phyloP scores from a whole-genome alignment of 2,329 filamentous ascomycete species.

The Fusarium scirpi region DNA sequence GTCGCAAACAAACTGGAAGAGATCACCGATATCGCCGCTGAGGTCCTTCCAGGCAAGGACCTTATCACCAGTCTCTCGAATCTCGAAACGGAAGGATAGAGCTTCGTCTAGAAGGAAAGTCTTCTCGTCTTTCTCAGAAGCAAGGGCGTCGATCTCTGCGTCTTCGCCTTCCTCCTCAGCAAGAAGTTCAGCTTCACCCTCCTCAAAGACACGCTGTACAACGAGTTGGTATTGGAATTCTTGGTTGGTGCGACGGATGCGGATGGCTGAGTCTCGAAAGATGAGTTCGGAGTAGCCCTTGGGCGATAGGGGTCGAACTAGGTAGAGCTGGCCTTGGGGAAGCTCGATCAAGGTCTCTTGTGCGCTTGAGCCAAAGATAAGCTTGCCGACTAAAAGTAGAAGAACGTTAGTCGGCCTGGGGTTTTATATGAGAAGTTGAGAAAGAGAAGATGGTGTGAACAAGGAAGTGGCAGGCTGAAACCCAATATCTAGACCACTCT shows the following conservation, averaged over 20 bases:
- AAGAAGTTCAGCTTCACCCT: conserved; percentile 92
- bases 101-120: conserved; percentile 95
- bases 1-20: conserved; percentile 99
- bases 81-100: conserved; percentile 86
- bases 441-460: background rate
- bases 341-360: conserved; percentile 96
- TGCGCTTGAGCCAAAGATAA: conserved; percentile 86
- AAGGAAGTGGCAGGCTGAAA: conserved; percentile 5
- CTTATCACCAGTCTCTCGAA: conserved; percentile 82
- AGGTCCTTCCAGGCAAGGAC: conserved; percentile 95
- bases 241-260: conserved; percentile 91
- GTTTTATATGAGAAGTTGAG: background rate
- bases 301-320: conserved; percentile 92
- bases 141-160: conserved; percentile 78
- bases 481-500: background rate
- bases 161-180: conserved; percentile 91
- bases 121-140: conserved; percentile 92
- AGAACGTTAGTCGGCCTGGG: conserved; percentile 28
- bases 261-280: conserved; percentile 95
- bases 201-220: conserved; percentile 94
- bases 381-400: conserved; percentile 78
- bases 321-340: conserved; percentile 94
- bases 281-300: conserved; percentile 99
- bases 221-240: conserved; percentile 98
- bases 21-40: conserved; percentile 90